Evolutionary conservation across 139 green algal species (phyloP), one percentile per base, ranked within the genome.

Genomic region (Chloropicon primus): DNA sequence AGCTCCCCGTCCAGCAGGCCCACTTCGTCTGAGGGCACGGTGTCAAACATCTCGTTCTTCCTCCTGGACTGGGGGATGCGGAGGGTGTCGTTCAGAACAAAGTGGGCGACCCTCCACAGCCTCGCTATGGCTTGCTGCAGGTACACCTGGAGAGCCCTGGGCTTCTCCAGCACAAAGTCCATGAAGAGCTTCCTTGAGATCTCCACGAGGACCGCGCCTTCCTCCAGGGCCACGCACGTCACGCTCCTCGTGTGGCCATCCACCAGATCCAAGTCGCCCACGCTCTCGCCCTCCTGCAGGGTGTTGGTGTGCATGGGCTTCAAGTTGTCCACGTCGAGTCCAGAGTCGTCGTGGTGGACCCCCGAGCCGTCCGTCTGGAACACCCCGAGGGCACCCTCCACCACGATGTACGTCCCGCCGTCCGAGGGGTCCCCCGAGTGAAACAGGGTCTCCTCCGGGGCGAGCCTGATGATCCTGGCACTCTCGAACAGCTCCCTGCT

Each of bases 51-150:
- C 74, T 27, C 71, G 54, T 77, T 23, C 76, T 75, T 25, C 24
- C 71, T 24, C 53, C 2, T 27, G 53, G 72, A 23, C 53, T 0
- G 79, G 27, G 79, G 26, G 26, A 77, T 3, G 53, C 87, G 73
- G 25, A 95, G 81, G 41, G 91, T 92, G 80, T 93, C 87, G 3
- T 74, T 81, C 17, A 95, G 84, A 5, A 87, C 82, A 73, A 93
- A 95, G 76, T 91, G 85, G 0, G 88, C 89, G 23, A 95, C 90
- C 5, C 90, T 85, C 90, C 90, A 95, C 77, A 95, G 82, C 26
- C 90, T 80, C 0, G 89, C 88, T 2, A 93, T 82, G 23, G 87
- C 88, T 81, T 86, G 86, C 74, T 91, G 87, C 54, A 95, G 83
- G 84, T 93, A 95, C 23, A 92, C 78, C 77, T 91, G 84, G 71